Base-by-base conservation (phyloP, 1,139 yeast species). In the Hyphopichia buzzinii region DNA sequence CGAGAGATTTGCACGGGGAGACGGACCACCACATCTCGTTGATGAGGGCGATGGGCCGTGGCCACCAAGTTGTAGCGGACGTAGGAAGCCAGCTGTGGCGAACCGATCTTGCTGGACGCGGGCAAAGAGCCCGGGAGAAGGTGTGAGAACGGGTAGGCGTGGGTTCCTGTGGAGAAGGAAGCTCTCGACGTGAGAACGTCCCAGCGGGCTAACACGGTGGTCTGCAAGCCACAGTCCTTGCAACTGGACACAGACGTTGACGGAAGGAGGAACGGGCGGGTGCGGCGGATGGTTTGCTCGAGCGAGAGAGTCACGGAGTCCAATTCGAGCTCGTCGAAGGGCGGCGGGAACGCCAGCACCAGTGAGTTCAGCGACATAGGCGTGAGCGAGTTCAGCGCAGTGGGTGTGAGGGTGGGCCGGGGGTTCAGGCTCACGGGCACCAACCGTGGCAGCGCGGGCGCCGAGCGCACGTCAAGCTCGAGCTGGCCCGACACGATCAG, bases 131-230 rank as follows among this genome's bases (percentile, higher is more conserved):
- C 98, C 0, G 97, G 95, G 11, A 92, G 58, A 29, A 94, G 64
- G 57, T 89, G 90, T n/a, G 96, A 84, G 55, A 94, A 92, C 2
- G 98, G 99, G 55, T 87, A 92, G 2, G 87, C 89, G 51, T 92
- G 96, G 16, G 72, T 67, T 1, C 92, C 95, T 8, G 71, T 59
- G 2, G 77, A 62, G 46, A 88, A 76, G 5, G 69, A 64, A 3
- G 81, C 73, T 1, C 75, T 65, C 14, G 71, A 67, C 3, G 77
- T 66, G 36, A 92, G 71, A 13, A 92, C 85, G 48, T 88, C 90
- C 99, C 99, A 94, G 38, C 83, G 67, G 23, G 96, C 95, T 47
- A 94, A 65, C 32, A 80, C 84, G 8, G 77, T 77, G 4, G 64
- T 62, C 39, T 74, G 71, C 2, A 58, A 57, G 19, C 66, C 62